Conservation (phyloP, 495 filamentous ascomycete genomes). For the Hypoxylon rickii region DNA sequence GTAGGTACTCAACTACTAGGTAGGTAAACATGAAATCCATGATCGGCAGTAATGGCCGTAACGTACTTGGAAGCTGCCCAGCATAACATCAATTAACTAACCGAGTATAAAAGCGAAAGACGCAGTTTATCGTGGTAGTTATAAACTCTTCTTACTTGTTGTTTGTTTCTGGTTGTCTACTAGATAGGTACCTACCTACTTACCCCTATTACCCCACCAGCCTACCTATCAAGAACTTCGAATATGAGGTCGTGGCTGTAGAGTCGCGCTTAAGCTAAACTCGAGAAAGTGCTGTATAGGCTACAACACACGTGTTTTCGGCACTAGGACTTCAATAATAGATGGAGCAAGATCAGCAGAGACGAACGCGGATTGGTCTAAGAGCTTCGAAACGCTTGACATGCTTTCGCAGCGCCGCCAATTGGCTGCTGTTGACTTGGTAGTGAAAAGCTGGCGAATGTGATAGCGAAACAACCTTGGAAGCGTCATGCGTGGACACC, state of each 20-base stretch:
- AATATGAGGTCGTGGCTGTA: not conserved
- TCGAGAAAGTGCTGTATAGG: conserved; percentile 16
- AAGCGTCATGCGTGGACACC: not conserved
- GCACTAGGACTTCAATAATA: not conserved
- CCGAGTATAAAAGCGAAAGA: too few species aligned
- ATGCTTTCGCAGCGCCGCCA: conserved; percentile 7
- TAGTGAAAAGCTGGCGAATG: conserved; percentile 10
- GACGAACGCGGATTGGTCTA: conserved; percentile 7
- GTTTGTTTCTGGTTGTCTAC: not conserved
- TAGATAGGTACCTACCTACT: not conserved
- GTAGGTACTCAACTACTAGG: too few species aligned
- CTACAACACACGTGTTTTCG: conserved; percentile 7
- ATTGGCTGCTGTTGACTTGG: conserved; percentile 15
- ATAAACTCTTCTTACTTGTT: too few species aligned
- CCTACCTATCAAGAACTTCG: conserved; percentile 3
- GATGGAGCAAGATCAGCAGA: conserved; percentile 23
- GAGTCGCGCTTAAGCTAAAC: conserved; percentile 19
- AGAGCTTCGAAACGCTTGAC: conserved; percentile 12
- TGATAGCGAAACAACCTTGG: conserved; percentile 13
- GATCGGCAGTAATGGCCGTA: not conserved
- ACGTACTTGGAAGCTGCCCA: not conserved
- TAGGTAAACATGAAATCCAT: too few species aligned
- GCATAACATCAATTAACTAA: too few species aligned
- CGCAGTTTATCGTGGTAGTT: too few species aligned
- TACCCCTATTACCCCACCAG: not conserved